phyloP scores from a whole-genome alignment of 352 stramenopile genomes.

The Phytophthora macrochlamydospora region DNA sequence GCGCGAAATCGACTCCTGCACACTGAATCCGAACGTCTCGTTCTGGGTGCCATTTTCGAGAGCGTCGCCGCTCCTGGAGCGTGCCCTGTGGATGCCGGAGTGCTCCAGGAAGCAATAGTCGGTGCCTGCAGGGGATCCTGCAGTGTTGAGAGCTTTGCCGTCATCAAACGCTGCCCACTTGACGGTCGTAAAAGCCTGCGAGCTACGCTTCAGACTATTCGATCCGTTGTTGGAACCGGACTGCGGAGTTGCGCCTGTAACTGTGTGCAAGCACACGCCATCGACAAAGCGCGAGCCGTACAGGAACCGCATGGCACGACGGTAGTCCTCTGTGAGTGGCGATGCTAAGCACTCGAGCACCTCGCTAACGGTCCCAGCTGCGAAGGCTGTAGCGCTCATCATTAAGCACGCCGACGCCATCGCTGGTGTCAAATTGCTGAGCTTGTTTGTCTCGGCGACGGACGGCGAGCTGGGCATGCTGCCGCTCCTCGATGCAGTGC shows the following conservation, averaged over 20 bases:
- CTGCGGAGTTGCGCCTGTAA: slow-evolving; percentile 24
- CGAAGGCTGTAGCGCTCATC: slow-evolving; percentile 62
- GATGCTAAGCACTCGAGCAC: slow-evolving; percentile 69
- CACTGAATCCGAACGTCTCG: slow-evolving; percentile 61
- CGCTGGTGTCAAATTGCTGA: slow-evolving; percentile 7
- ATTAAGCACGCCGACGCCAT: slow-evolving; percentile 52
- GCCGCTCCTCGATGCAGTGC: slow-evolving; percentile 53
- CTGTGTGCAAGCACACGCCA: slow-evolving; percentile 58
- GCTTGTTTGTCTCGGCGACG: slow-evolving; percentile 3
- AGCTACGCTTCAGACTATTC: slow-evolving; percentile 17
- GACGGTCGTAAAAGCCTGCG: slow-evolving; percentile 64
- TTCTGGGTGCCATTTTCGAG: slow-evolving; percentile 10
- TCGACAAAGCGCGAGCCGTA: slow-evolving; percentile 67
- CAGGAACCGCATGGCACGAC: slow-evolving; percentile 67
- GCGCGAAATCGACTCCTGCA: slow-evolving; percentile 71
- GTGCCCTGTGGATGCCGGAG: slow-evolving; percentile 46
- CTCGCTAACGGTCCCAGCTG: slow-evolving; percentile 63
- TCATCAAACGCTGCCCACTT: slow-evolving; percentile 82
- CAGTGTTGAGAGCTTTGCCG: slow-evolving; percentile 33
- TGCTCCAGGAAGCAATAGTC: slow-evolving; percentile 88
- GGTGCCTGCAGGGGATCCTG: slow-evolving; percentile 38
- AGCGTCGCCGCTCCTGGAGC: not conserved
- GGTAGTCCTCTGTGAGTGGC: slow-evolving; percentile 70
- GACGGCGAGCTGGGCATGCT: slow-evolving; percentile 7
- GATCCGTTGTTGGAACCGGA: slow-evolving; percentile 1